A percentile compares a stretch with the other conserved stretches of the same genome.
These are phyloP conservation scores for Cyberlindnera lachancei DNA, from an alignment of 805 yeast genomes.

Conservation along the genomic window DNA sequence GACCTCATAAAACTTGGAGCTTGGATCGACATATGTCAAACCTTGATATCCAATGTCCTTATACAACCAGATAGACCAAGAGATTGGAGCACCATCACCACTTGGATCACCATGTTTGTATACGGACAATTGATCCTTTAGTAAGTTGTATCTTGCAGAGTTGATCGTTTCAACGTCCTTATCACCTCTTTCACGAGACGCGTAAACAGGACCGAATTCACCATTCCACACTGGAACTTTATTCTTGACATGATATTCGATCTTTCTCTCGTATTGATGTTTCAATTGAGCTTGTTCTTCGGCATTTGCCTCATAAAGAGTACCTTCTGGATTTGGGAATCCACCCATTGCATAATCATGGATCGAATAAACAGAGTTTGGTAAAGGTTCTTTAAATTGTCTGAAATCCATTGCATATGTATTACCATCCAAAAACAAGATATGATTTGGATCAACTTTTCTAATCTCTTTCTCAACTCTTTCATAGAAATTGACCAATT, in stretches of 20 bases:
- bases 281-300: conserved; percentile 30
- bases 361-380: conserved; percentile 42
- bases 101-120: conserved; percentile 41
- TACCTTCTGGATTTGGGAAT: conserved; percentile 32
- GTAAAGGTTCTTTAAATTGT: conserved; percentile 34
- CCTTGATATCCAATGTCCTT: conserved; percentile 49
- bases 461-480: conserved; percentile 34
- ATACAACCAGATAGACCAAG: conserved; percentile 48
- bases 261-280: conserved; percentile 34
- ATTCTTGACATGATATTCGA: conserved; percentile 32
- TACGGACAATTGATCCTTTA: conserved; percentile 38
- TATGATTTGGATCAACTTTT: conserved; percentile 39
- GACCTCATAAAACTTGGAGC: conserved; percentile 34
- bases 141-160: conserved; percentile 28
- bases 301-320: conserved; percentile 28
- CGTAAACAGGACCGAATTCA: conserved; percentile 45
- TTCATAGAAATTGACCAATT: conserved; percentile 32
- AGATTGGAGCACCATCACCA: conserved; percentile 36
- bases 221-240: conserved; percentile 48
- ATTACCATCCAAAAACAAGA: conserved; percentile 39
- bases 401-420: conserved; percentile 43
- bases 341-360: conserved; percentile 41
- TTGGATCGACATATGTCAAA: conserved; percentile 37
- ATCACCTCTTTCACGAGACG: conserved; percentile 36
- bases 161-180: conserved; percentile 30